Evolutionary conservation across 2,329 filamentous ascomycete species (phyloP).

Genomic region (Phaeophleospora eucalypticola): DNA sequence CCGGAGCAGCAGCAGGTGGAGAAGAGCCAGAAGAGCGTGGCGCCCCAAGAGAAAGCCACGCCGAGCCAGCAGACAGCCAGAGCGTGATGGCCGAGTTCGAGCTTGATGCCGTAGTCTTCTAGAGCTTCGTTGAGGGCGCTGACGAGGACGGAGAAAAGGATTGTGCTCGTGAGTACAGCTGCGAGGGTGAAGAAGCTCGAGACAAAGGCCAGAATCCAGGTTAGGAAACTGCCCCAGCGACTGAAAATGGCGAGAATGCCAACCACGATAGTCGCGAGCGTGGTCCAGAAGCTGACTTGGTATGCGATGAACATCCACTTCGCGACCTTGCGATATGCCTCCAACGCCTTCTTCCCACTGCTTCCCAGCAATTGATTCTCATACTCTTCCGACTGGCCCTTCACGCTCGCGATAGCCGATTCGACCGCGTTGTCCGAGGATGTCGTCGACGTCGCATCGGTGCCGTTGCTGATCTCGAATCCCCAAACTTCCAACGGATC

Average conservation of each 20-base stretch:
- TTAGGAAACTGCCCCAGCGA: constrained; percentile 74
- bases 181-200: constrained; percentile 57
- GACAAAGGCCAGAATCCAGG: constrained; percentile 66
- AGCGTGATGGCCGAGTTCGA: constrained; percentile 64
- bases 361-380: constrained; percentile 54
- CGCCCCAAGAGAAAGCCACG: constrained; percentile 69
- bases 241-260: constrained; percentile 82
- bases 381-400: constrained; percentile 45
- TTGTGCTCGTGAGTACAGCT: constrained; percentile 69
- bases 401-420: constrained; percentile 42
- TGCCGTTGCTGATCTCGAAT: constrained; percentile 52
- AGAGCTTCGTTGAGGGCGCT: constrained; percentile 64
- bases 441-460: constrained; percentile 12
- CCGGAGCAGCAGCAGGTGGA: constrained; percentile 89
- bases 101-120: constrained; percentile 66
- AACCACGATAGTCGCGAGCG: constrained; percentile 67
- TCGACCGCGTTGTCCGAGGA: constrained; percentile 27
- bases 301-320: constrained; percentile 76
- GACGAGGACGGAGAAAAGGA: constrained; percentile 65
- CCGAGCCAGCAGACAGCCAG: constrained; percentile 74
- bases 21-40: constrained; percentile 85
- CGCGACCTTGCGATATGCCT: constrained; percentile 67
- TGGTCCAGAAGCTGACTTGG: constrained; percentile 66
- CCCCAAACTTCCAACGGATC: constrained; percentile 64
- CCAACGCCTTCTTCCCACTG: constrained; percentile 62